phyloP scores from a whole-genome alignment of 169 alveolate genomes.

The Plasmodium yoelii region DNA sequence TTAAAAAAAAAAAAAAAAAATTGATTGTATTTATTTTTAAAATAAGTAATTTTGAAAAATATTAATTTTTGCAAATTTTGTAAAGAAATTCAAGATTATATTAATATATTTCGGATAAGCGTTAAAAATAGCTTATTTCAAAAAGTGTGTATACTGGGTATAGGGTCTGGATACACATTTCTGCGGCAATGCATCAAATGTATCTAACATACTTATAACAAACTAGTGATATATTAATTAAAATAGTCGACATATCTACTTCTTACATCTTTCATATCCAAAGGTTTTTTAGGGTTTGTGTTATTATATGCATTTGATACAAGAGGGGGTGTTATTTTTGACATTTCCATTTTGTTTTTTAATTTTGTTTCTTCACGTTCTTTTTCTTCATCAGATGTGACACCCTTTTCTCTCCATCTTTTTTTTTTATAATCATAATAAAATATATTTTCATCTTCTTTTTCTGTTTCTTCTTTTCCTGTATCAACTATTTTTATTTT shows the following conservation, averaged over 20 bases:
- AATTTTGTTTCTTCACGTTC: conserved; percentile 53
- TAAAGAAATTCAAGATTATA: too few relatives aligned
- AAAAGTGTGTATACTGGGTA: too few relatives aligned
- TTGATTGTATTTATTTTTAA: too few relatives aligned
- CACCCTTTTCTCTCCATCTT: conserved; percentile 76
- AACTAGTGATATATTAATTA: not conserved
- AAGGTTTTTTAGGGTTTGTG: conserved; percentile 19
- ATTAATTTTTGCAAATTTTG: too few relatives aligned
- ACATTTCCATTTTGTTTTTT: conserved; percentile 54
- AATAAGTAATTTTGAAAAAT: too few relatives aligned
- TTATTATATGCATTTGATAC: not conserved
- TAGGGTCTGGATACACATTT: too few relatives aligned
- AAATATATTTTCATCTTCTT: conserved; percentile 71
- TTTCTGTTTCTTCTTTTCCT: conserved; percentile 10
- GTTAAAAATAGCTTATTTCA: too few relatives aligned
- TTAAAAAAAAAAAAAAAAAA: too few relatives aligned
- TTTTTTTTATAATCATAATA: conserved; percentile 74
- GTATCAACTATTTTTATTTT: conserved; percentile 40
- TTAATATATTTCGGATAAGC: too few relatives aligned
- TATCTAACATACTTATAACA: too few relatives aligned
- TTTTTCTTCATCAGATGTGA: conserved; percentile 71
- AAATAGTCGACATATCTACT: conserved; percentile 72
- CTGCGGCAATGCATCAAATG: too few relatives aligned
- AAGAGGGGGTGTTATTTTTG: conserved; percentile 63
- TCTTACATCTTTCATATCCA: conserved; percentile 54